Conservation (phyloP, 495 filamentous ascomycete genomes). For the Tuber brumale region DNA sequence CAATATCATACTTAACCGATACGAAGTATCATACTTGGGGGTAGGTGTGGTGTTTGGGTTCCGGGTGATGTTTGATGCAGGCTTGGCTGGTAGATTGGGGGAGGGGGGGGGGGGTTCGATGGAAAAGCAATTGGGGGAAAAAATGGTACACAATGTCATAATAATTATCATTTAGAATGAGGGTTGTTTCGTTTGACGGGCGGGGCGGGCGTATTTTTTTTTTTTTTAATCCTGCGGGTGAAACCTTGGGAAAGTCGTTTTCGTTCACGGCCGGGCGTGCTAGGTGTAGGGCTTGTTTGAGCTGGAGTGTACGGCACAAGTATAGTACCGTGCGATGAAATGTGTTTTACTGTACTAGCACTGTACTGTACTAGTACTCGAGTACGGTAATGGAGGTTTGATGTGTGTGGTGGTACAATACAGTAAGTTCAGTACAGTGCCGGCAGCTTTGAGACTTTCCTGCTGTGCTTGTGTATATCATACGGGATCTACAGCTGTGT, state of each 20-base stretch:
- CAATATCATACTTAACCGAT: not conserved
- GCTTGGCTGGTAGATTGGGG: not conserved
- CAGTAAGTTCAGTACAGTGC: not conserved
- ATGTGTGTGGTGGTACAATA: no score
- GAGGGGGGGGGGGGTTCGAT: no score
- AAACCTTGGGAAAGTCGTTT: not conserved
- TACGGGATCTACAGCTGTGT: not conserved
- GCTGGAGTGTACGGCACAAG: not conserved
- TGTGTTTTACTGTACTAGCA: no score
- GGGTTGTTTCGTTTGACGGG: not conserved
- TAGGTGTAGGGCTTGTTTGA: not conserved
- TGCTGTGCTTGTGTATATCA: not conserved
- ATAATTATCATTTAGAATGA: not conserved
- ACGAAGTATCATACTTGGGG: not conserved
- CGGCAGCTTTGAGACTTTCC: not conserved
- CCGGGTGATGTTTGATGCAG: conserved; percentile 4
- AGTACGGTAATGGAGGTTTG: no score
- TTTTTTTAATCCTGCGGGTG: not conserved
- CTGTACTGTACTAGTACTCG: no score
- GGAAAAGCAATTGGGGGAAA: no score
- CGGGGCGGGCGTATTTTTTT: not conserved
- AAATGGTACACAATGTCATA: no score
- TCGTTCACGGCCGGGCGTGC: not conserved
- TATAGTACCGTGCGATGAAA: not conserved
- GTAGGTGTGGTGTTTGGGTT: not conserved